phyloP scores from a whole-genome alignment of 768 basidiomycete species.

The Tylopilus rubrobrunneus region DNA sequence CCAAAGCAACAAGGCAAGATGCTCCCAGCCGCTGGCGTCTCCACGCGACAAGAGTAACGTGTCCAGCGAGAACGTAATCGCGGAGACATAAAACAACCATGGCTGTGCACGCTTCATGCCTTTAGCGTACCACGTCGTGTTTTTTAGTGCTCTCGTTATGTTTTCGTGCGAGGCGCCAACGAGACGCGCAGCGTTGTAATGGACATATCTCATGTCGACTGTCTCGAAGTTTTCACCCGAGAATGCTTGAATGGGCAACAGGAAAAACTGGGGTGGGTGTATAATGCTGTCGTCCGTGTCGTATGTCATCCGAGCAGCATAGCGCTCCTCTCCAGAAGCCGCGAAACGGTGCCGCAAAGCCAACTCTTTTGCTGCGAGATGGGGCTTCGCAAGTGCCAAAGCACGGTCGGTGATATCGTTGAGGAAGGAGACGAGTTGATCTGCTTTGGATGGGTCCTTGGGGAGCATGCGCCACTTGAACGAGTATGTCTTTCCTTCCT shows the following conservation, averaged over 20 bases:
- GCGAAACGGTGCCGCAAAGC: background rate
- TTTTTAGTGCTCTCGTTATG: background rate
- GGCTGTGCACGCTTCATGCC: conserved; percentile 5
- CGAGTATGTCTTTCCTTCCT: background rate
- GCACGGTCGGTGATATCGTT: conserved; percentile 7
- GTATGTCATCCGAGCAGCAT: background rate
- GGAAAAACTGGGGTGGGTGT: conserved; percentile 8
- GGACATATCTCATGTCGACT: background rate
- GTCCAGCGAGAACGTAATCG: background rate
- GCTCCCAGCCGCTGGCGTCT: background rate
- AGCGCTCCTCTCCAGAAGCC: background rate
- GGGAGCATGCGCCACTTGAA: conserved; percentile 5
- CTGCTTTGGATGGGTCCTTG: background rate
- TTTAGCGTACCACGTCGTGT: background rate
- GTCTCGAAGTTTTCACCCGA: background rate
- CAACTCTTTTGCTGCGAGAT: background rate
- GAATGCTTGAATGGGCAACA: conserved; percentile 16
- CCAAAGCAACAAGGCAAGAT: background rate
- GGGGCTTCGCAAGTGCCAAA: background rate
- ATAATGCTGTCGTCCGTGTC: background rate
- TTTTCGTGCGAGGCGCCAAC: conserved; percentile 1
- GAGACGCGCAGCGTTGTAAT: background rate
- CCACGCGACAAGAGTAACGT: background rate
- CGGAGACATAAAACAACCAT: conserved; percentile 7
- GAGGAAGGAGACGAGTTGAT: conserved; percentile 3